Evolutionary conservation across 2,329 filamentous ascomycete species (phyloP), one percentile per base, ranked within the genome.

Genomic region (Phyllosticta citrichinensis): DNA sequence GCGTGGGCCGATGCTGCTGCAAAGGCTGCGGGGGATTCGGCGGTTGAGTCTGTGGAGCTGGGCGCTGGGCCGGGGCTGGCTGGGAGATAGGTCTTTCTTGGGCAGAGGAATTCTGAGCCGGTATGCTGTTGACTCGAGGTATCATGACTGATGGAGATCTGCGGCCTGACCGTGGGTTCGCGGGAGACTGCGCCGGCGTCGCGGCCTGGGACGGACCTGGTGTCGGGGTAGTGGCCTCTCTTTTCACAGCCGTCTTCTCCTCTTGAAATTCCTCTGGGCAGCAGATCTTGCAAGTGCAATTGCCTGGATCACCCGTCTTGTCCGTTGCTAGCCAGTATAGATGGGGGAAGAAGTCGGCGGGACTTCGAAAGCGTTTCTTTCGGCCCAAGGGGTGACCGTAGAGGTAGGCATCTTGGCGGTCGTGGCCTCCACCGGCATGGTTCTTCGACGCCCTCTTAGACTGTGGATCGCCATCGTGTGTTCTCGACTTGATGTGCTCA

Each of bases 321-420:
- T 84, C 82, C 20, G 78, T 80, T 55, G 72, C 74, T 1, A 85
- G 77, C 81, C 82, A 83, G 1, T 83, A 69, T 2, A 85, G 70
- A 68, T 85, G 83, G 2, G 80, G 81, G 63, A 83, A 83, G 73
- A 85, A 85, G 64, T 85, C 82, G 57, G 77, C 77, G 0, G 82
- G 81, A 66, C 81, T 84, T 60, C 82, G 72, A 67, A 79, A 85
- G 56, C 81, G 76, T 70, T 83, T 84, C 68, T 78, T 80, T 19
- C 79, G 75, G 17, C 82, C 82, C 54, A 76, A 72, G 2, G 82
- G 82, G 66, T 85, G 81, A 20, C 83, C 83, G 67, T 84, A 85
- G 5, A 85, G 74, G 64, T 84, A 85, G 33, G 81, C 81, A 67
- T 85, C 83, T 65, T 83, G 80, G 60, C 82, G 73, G 66, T 83